phyloP scores from a whole-genome alignment of 2,329 filamentous ascomycete species.

The Penicillium sp. region DNA sequence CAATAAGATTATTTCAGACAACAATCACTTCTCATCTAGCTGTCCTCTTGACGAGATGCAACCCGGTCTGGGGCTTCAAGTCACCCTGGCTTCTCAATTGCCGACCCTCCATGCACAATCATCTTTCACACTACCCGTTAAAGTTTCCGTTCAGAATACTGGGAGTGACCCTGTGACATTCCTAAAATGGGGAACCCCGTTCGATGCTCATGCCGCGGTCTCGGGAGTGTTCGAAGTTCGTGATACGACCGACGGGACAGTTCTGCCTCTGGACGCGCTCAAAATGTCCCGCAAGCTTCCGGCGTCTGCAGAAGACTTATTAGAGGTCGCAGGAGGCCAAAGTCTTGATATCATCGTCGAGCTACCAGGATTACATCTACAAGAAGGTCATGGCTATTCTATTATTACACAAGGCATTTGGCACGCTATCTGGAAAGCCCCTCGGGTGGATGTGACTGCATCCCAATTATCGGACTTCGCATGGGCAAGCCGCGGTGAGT shows the following conservation, averaged over 20 bases:
- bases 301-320: conserved; percentile 36
- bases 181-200: conserved; percentile 46
- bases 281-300: conserved; percentile 44
- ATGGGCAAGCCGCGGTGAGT: conserved; percentile 32
- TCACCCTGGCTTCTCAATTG: conserved; percentile 26
- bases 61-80: conserved; percentile 26
- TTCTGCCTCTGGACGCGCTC: conserved; percentile 38
- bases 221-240: conserved; percentile 41
- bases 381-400: conserved; percentile 41
- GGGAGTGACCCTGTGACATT: conserved; percentile 39
- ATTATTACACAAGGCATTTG: conserved; percentile 43
- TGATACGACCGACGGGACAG: conserved; percentile 31
- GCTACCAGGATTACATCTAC: conserved; percentile 36
- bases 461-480: conserved; percentile 31
- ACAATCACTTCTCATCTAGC: background rate
- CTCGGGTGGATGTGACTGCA: conserved; percentile 31
- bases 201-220: conserved; percentile 41
- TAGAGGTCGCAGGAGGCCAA: conserved; percentile 38
- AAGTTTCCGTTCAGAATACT: conserved; percentile 38
- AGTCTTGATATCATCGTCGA: conserved; percentile 33
- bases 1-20: background rate
- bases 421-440: conserved; percentile 44
- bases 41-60: conserved; percentile 11
- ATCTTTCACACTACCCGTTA: conserved; percentile 32
- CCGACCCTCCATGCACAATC: conserved; percentile 23